A percentile compares a stretch with the other conserved stretches of the same genome.
phyloP scores from a whole-genome alignment of 345 rosid genomes.

The Viola odorata region DNA sequence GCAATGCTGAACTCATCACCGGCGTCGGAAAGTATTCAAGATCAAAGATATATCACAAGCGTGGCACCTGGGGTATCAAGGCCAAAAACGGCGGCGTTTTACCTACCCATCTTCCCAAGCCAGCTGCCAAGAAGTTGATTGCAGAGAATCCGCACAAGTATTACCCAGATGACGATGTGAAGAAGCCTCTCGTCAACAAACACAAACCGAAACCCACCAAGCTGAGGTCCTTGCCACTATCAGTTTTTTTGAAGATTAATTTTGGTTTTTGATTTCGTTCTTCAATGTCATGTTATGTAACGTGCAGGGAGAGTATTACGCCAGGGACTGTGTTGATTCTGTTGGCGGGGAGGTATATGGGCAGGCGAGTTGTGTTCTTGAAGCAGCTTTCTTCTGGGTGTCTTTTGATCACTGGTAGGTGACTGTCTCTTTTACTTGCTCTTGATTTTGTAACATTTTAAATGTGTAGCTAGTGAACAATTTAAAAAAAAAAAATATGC shows the following conservation, averaged over 20 bases:
- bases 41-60: constrained; percentile 64
- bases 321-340: constrained; percentile 15
- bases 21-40: constrained; percentile 57
- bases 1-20: constrained; percentile 54
- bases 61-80: constrained; percentile 70
- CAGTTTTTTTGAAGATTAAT: not conserved
- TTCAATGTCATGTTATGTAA: not conserved
- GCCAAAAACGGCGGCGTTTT: constrained; percentile 78
- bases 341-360: constrained; percentile 4
- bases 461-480: not conserved
- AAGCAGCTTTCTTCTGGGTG: constrained; percentile 70
- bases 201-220: constrained; percentile 63
- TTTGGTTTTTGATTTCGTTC: not conserved
- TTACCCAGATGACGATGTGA: constrained; percentile 79
- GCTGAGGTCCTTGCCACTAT: constrained; percentile 16
- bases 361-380: constrained; percentile 16
- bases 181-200: constrained; percentile 65
- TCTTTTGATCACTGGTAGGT: constrained; percentile 69
- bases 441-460: not conserved
- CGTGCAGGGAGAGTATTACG: constrained; percentile 17
- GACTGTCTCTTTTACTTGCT: not conserved
- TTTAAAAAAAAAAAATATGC: not conserved
- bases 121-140: constrained; percentile 22
- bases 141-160: constrained; percentile 50
- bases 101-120: constrained; percentile 66